Conservation (phyloP, 2,329 filamentous ascomycete species). For the Alternaria sp. region DNA sequence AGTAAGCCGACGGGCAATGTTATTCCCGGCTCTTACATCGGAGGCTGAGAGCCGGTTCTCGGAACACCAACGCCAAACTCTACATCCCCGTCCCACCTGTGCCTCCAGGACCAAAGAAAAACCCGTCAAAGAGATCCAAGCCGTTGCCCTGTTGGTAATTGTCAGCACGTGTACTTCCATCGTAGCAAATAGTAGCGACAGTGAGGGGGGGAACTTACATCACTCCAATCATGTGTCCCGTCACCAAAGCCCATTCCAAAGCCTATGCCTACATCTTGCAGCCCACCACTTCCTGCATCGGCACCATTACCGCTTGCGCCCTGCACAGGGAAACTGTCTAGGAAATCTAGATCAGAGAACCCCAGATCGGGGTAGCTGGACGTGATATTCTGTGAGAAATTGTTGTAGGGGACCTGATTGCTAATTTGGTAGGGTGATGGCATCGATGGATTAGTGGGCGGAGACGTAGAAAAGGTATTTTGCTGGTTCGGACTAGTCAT, state of each 20-base stretch:
- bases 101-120: constrained; percentile 47
- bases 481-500: constrained; percentile 25
- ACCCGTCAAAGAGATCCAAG: constrained; percentile 68
- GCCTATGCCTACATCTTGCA: constrained; percentile 68
- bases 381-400: constrained; percentile 35
- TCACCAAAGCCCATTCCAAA: constrained; percentile 54
- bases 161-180: not conserved
- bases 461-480: constrained; percentile 13
- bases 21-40: not conserved
- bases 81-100: constrained; percentile 6
- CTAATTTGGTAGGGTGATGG: constrained; percentile 40
- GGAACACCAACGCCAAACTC: not conserved
- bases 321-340: constrained; percentile 56
- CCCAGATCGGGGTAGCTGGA: constrained; percentile 41
- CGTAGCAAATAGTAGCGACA: not conserved
- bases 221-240: constrained; percentile 64
- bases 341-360: constrained; percentile 61
- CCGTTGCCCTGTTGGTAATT: constrained; percentile 30
- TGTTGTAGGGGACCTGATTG: constrained; percentile 35
- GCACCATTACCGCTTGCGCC: constrained; percentile 17
- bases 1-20: not conserved
- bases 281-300: constrained; percentile 48
- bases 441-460: constrained; percentile 5
- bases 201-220: constrained; percentile 19
- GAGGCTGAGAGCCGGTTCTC: not conserved